Conservation (phyloP, 2,329 filamentous ascomycete species). For the Claviceps africana region DNA sequence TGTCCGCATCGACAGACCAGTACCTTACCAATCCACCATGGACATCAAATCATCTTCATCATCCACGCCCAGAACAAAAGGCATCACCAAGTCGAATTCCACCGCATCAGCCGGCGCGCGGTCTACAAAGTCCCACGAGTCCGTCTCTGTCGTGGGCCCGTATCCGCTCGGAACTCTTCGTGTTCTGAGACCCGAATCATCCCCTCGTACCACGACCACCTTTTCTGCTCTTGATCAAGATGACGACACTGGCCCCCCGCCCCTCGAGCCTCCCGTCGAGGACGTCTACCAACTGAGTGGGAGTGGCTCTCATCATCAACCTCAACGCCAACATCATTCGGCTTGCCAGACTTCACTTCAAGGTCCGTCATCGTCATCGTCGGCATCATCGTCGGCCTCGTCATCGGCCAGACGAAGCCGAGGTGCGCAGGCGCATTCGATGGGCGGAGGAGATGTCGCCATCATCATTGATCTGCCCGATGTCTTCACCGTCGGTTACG, state of each 20-base stretch:
- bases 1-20: not conserved
- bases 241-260: slow-evolving; percentile 17
- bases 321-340: not conserved
- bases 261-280: slow-evolving; percentile 13
- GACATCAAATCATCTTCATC: slow-evolving; percentile 11
- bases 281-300: not conserved
- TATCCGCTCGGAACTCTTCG: slow-evolving; percentile 29
- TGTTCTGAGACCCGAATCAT: slow-evolving; percentile 18
- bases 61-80: slow-evolving; percentile 10
- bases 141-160: slow-evolving; percentile 24
- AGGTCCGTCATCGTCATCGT: not conserved
- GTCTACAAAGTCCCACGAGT: slow-evolving; percentile 23
- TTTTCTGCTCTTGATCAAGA: slow-evolving; percentile 6
- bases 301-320: not conserved
- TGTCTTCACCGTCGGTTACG: slow-evolving; percentile 38
- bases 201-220: slow-evolving; percentile 2
- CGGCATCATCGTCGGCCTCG: not conserved
- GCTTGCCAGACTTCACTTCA: not conserved
- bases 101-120: slow-evolving; percentile 11
- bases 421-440: slow-evolving; percentile 13
- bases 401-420: slow-evolving; percentile 1
- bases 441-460: slow-evolving; percentile 34
- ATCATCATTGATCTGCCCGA: slow-evolving; percentile 37
- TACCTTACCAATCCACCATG: slow-evolving; percentile 8
- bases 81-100: slow-evolving; percentile 24